phyloP scores from a whole-genome alignment of 2,329 filamentous ascomycete species.

The Fusarium anthophilum region DNA sequence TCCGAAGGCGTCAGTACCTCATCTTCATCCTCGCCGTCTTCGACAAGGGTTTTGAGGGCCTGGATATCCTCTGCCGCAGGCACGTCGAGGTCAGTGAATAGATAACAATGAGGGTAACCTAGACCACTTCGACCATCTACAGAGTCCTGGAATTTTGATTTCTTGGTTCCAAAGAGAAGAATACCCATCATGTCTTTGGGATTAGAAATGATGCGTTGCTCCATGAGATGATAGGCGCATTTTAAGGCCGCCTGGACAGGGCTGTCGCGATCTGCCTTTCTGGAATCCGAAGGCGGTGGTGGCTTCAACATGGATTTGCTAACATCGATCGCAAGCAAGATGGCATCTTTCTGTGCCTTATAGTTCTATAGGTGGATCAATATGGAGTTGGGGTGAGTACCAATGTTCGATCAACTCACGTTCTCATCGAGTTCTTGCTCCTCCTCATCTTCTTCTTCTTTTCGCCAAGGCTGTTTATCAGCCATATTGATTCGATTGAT shows the following conservation, averaged over 20 bases:
- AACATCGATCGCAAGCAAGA: constrained; percentile 95
- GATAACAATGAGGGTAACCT: constrained; percentile 90
- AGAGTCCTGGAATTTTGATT: constrained; percentile 80
- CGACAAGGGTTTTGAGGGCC: constrained; percentile 76
- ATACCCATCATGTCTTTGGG: constrained; percentile 98
- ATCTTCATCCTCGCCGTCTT: constrained; percentile 77
- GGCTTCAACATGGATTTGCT: constrained; percentile 84
- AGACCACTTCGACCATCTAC: constrained; percentile 67
- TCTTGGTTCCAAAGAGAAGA: constrained; percentile 87
- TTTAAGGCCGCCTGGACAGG: constrained; percentile 86
- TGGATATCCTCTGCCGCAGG: constrained; percentile 90
- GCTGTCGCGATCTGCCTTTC: constrained; percentile 81
- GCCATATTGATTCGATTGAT: constrained; percentile 43
- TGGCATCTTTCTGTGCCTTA: constrained; percentile 94
- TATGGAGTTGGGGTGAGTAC: constrained; percentile 1
- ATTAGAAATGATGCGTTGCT: constrained; percentile 97
- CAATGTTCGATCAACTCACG: constrained; percentile 51
- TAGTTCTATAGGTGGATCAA: constrained; percentile 69
- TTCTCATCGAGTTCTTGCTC: constrained; percentile 68
- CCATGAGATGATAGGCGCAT: constrained; percentile 94
- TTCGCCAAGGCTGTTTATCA: constrained; percentile 56
- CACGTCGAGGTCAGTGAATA: constrained; percentile 87
- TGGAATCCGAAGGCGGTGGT: constrained; percentile 71
- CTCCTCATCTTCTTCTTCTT: constrained; percentile 72
- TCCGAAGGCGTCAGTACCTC: constrained; percentile 75